Evolutionary conservation across 2,329 filamentous ascomycete species (phyloP).

Genomic region (Achaetomium macrosporum): DNA sequence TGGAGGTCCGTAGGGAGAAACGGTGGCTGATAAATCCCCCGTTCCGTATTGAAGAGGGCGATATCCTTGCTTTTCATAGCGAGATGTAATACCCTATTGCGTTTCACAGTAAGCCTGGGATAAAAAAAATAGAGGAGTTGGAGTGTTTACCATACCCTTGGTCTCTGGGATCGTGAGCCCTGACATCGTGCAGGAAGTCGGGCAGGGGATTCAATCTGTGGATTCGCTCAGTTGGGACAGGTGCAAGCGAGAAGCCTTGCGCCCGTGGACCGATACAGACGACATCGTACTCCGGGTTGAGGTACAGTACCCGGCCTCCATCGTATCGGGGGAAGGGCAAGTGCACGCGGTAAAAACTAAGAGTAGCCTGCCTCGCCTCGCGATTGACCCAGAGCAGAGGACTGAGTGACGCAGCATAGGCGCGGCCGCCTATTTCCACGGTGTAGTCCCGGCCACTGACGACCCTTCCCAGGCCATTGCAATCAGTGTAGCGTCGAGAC

Average conservation of each 20-base stretch:
- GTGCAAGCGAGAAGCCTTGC: neutral
- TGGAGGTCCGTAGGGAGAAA: no score
- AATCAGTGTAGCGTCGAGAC: neutral
- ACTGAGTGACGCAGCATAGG: neutral
- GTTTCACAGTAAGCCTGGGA: no score
- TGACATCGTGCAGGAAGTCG: conserved; percentile 3
- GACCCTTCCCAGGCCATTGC: neutral
- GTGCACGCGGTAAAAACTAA: conserved; percentile 13
- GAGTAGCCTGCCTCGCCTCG: conserved; percentile 12
- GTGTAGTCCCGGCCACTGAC: conserved; percentile 7
- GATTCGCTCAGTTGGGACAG: no score
- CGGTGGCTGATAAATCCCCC: no score
- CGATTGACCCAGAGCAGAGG: conserved; percentile 8
- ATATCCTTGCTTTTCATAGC: no score
- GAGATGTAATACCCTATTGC: no score
- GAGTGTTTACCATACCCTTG: neutral
- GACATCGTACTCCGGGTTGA: conserved; percentile 1
- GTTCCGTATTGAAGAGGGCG: no score
- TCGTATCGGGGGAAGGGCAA: neutral
- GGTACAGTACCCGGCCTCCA: no score
- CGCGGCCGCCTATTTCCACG: neutral
- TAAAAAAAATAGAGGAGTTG: no score
- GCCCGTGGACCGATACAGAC: neutral
- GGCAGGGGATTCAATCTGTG: neutral
- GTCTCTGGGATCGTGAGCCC: neutral